Evolutionary conservation across 805 yeast genomes (phyloP), one percentile per base, ranked within the genome.

Genomic region (Citeromyces nyonsensis): DNA sequence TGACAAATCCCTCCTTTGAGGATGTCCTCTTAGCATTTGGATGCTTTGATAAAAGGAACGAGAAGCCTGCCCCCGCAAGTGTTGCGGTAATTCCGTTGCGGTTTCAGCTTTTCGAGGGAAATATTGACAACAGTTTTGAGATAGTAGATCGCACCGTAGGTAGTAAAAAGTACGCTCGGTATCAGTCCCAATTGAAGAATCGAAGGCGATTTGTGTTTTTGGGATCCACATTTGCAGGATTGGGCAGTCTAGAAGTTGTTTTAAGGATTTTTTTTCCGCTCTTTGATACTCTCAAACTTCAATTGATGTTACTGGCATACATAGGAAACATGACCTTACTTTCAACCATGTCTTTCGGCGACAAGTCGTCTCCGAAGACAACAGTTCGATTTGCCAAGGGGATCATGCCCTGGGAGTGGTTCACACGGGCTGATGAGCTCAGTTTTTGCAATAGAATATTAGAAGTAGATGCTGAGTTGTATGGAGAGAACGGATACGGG

Each of bases 361-460:
- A 62, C 13, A 63, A 66, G 10, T n/a, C n/a, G n/a, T n/a, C n/a
- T n/a, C n/a, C n/a, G n/a, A n/a, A n/a, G n/a, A n/a, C n/a, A n/a
- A n/a, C n/a, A n/a, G n/a, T n/a, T n/a, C n/a, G n/a, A n/a, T n/a
- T n/a, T n/a, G 10, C 66, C 73, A 13, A 55, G 76, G 37, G 61
- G 69, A 30, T 81, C 83, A 75, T 66, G 62, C 31, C 63, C 63
- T 38, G 83, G 83, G 4, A 71, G 39, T 73, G 84, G 73, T 74
- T 59, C 45, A 53, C 59, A 36, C 80, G 74, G 48, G 66, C 75
- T 13, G 81, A 75, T 41, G 82, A 79, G 46, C 59, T 80, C 61
- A 54, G 66, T 37, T 71, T 81, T 74, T 63, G 76, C 29, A 57
- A 79, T 1, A 63, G 66, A 41, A 62, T 78, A 24, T 63, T 79